Conservation (phyloP, 148 eudicot species). For the Diospyros lotus region DNA sequence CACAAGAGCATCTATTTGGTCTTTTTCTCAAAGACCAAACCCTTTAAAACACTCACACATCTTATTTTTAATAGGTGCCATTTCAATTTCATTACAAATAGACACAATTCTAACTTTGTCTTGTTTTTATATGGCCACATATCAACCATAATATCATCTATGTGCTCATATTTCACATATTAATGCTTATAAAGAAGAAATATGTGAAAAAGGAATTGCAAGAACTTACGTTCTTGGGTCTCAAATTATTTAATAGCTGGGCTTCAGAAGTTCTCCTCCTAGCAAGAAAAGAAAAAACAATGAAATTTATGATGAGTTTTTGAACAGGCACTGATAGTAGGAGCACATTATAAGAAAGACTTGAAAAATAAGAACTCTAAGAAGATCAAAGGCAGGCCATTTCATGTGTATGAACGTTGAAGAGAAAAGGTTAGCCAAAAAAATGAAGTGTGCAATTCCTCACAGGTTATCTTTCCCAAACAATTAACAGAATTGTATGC, state of each 20-base stretch:
- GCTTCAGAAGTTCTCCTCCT: conserved; percentile 17
- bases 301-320: background rate
- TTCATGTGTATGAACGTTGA: background rate
- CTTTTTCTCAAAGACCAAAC: no score
- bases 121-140: no score
- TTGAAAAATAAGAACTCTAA: background rate
- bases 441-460: background rate
- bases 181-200: no score
- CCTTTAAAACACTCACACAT: no score
- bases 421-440: background rate
- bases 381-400: background rate
- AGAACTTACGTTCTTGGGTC: conserved; percentile 27
- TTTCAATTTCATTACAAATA: no score
- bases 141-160: no score
- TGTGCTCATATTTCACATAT: no score
- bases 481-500: conserved; percentile 1
- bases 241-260: conserved; percentile 4
- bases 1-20: no score
- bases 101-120: no score
- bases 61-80: no score
- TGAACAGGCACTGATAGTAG: background rate
- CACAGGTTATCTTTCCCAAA: background rate
- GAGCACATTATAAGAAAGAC: background rate
- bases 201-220: background rate
- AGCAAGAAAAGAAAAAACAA: conserved; percentile 1